Base-by-base conservation (phyloP, 441 rosid species). In the Breynia disticha region DNA sequence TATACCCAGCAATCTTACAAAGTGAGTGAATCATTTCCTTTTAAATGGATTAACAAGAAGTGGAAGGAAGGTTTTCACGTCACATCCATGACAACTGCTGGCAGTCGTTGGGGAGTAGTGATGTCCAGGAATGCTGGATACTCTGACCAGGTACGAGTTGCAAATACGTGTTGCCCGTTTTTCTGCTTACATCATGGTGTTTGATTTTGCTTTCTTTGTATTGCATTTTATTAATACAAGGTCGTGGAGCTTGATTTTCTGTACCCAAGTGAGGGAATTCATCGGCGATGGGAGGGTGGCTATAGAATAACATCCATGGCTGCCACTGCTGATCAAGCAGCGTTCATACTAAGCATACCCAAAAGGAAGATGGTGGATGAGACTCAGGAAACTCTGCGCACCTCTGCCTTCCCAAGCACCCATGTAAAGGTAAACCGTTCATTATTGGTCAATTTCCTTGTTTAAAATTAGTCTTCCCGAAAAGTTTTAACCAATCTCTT, bases 181-280 rank as follows among this genome's bases (percentile, higher is more conserved):
- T 17, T 16, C 13, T 9, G 12, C 22, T 48, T 48, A 48, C 32
- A 24, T 11, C 19, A 16, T 51, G 64, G 32, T 67, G 10, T 47
- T 54, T 59, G 51, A 35, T 50, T 48, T 42, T 38, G n/a, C 17
- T 43, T 8, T 38, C 18, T 11, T 32, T 14, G 55, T 21, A 16
- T 58, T 54, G 57, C 16, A 14, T 54, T 56, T 28, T 19, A 4
- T 20, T 57, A 38, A 13, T 38, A 24, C 67, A 59, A 88, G 97
- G 95, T 89, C n/a, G 95, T 89, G 68, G 97, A 89, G 77, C 84
- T 89, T 35, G 95, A 89, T 65, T 82, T 89, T 67, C 57, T 84
- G 64, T 84, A 84, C 67, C 94, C 96, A 19, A 84, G 95, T 45
- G 95, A 88, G 66, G 95, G 91, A 45, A 81, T 85, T 51, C 89